A percentile compares a stretch with the other conserved stretches of the same genome.
Evolutionary conservation across 1,139 yeast genomes (phyloP).

Genomic region (Pichia norvegensis): DNA sequence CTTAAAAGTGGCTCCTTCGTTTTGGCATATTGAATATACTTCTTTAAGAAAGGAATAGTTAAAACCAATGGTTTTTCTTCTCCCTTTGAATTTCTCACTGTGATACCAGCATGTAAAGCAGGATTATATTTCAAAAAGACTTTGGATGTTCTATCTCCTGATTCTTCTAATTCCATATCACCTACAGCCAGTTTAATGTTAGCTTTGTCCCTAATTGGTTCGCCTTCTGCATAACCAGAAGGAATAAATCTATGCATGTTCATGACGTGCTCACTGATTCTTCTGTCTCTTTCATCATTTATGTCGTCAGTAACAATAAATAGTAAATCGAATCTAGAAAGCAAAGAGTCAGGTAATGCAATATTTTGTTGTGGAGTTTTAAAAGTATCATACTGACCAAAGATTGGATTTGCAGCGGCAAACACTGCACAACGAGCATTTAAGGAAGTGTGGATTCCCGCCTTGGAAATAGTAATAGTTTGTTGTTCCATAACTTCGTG

Average conservation of each 20-base stretch:
- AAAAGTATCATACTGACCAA: conserved; percentile 93
- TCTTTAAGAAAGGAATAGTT: conserved; percentile 78
- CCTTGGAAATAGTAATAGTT: conserved; percentile 96
- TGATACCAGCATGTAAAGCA: conserved; percentile 74
- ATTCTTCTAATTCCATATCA: conserved; percentile 28
- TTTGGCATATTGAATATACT: conserved; percentile 91
- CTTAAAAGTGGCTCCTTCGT: conserved; percentile 81
- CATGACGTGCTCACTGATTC: conserved; percentile 89
- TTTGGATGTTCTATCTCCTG: conserved; percentile 11
- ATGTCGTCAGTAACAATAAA: conserved; percentile 96
- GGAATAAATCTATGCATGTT: conserved; percentile 89
- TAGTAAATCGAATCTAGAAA: conserved; percentile 92
- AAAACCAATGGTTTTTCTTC: conserved; percentile 54
- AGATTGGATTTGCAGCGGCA: conserved; percentile 98
- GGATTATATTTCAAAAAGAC: conserved; percentile 54
- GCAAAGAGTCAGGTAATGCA: conserved; percentile 90
- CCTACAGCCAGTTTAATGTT: conserved; percentile 76
- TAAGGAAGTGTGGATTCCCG: conserved; percentile 94
- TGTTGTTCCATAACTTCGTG: conserved; percentile 99
- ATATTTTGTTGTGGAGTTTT: conserved; percentile 96
- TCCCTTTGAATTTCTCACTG: conserved; percentile 19
- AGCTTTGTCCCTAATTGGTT: conserved; percentile 77
- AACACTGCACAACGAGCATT: conserved; percentile 96
- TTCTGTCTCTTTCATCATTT: conserved; percentile 74
- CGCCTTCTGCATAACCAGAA: conserved; percentile 87